A percentile compares a stretch with the other conserved stretches of the same genome.
phyloP scores from a whole-genome alignment of 1,284 basidiomycete species.

The Rhodotorula sp. region DNA sequence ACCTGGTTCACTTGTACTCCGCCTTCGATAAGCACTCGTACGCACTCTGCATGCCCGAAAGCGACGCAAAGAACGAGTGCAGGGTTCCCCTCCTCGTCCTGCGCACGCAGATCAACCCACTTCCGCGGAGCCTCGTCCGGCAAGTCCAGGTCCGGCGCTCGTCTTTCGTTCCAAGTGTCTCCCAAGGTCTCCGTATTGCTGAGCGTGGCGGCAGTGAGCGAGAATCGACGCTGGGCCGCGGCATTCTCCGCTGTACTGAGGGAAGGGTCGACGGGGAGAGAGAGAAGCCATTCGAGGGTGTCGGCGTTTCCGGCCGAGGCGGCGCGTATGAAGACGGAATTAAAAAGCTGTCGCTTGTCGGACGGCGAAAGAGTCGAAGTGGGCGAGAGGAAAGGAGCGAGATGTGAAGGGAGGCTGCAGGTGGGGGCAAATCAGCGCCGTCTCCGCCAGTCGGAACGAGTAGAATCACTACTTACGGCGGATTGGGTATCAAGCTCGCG shows the following conservation, averaged over 20 bases:
- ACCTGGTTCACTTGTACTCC: conserved; percentile 63
- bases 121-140: conserved; percentile 30
- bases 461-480: neutral
- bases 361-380: conserved; percentile 16
- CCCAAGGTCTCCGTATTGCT: neutral
- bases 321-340: conserved; percentile 34
- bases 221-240: conserved; percentile 19
- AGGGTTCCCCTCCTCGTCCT: conserved; percentile 42
- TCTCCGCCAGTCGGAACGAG: neutral
- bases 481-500: conserved; percentile 12
- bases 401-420: conserved; percentile 26
- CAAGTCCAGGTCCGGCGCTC: neutral
- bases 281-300: conserved; percentile 44
- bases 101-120: conserved; percentile 41
- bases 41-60: conserved; percentile 66
- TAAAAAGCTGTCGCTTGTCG: conserved; percentile 39
- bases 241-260: conserved; percentile 21
- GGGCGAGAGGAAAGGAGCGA: conserved; percentile 31
- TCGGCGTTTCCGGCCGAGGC: conserved; percentile 41
- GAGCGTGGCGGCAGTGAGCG: conserved; percentile 4
- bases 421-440: neutral
- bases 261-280: conserved; percentile 26
- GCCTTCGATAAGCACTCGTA: conserved; percentile 75
- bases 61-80: conserved; percentile 41
- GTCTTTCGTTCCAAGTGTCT: neutral